Base-by-base conservation (phyloP, 352 stramenopile species). In the Pythium aristosporum region DNA sequence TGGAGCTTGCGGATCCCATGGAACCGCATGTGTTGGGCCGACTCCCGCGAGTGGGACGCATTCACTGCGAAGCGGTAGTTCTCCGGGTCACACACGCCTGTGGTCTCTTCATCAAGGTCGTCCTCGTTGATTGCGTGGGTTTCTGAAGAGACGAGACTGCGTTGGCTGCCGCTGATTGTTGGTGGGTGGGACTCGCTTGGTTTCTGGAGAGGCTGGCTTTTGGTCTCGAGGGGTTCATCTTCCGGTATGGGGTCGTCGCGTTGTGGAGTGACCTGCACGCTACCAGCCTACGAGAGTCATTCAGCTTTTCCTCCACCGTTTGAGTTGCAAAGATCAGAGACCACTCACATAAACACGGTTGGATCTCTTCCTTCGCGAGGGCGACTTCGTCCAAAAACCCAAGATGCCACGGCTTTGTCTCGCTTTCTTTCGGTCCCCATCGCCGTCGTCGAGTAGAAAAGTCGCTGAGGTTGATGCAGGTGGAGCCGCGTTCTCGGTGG, bases 1-100 rank as follows among this genome's bases (percentile, higher is more conserved):
- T 83, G 73, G 15, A 96, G 59, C 63, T 97, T 97, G 48, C 79
- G 77, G 25, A 68, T 46, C 23, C 75, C 63, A 53, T 88, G 79
- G 56, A 89, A 92, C 9, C 83, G 77, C 52, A 77, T 54, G 53
- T 90, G 83, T 23, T 74, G 71, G 7, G 76, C 75, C 2, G 76
- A 80, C 59, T 89, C 80, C 36, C 80, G 72, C 0, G 68, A 70
- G 8, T 68, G 65, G 47, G 74, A 68, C 12, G 68, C 34, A 39
- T 87, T 89, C 8, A 87, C 74, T 1, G 80, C 78, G 64, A 83
- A 89, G 1, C 39, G 74, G 56, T 85, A 86, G 65, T 85, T 85
- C 34, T 87, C 79, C 8, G 68, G 53, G 42, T 77, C 63, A 1
- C 72, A 39, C 2, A 44, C 57, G n/a, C 61, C 67, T 42, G 41